These are phyloP conservation scores for Botrytis cinerea DNA, from an alignment of 2,329 filamentous ascomycete species.

Conservation along the genomic window DNA sequence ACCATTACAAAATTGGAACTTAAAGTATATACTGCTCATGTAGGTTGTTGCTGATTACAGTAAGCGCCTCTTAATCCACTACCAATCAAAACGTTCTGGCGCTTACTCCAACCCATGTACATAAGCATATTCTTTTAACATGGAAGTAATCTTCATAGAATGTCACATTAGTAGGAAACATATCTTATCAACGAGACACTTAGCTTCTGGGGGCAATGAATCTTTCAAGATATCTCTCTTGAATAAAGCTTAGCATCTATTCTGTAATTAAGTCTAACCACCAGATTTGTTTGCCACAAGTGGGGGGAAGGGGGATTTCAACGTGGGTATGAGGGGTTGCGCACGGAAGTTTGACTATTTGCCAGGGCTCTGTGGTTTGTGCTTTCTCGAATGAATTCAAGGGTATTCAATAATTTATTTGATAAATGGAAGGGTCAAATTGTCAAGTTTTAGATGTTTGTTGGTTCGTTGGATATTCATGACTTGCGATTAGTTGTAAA, in stretches of 20 bases:
- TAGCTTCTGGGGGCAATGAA: not conserved
- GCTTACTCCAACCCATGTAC: not conserved
- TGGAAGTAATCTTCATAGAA: too few species aligned
- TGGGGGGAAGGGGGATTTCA: not conserved
- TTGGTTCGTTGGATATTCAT: not conserved
- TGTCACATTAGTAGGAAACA: too few species aligned
- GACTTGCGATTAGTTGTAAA: not conserved
- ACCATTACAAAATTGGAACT: not conserved
- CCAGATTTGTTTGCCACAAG: not conserved
- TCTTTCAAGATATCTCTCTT: not conserved
- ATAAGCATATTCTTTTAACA: not conserved
- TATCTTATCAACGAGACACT: not conserved
- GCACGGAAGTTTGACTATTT: not conserved
- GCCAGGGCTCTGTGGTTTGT: not conserved
- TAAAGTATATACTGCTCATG: not conserved
- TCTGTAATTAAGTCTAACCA: not conserved
- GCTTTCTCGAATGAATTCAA: not conserved
- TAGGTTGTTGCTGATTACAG: not conserved
- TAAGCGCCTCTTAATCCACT: not conserved
- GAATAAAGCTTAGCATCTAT: not conserved
- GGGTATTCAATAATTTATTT: not conserved
- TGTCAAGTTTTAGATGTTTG: not conserved
- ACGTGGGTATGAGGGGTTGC: not conserved
- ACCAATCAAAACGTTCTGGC: not conserved
- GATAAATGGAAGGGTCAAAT: not conserved